Base-by-base conservation (phyloP, 129 eudicot species). In the Sambucus nigra region DNA sequence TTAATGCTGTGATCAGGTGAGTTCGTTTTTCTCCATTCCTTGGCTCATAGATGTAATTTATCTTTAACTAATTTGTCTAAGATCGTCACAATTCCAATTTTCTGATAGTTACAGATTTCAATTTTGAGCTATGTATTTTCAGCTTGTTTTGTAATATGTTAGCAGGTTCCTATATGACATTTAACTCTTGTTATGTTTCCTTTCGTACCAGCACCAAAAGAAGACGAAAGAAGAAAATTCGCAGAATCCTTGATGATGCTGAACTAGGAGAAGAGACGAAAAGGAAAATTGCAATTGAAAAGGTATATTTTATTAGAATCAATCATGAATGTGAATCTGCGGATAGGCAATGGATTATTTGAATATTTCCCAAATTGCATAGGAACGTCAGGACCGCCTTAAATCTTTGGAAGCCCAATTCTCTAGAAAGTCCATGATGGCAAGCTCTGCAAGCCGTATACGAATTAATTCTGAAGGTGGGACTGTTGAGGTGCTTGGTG, bases 361-460 rank as follows among this genome's bases (percentile, higher is more conserved):
- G n/a, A 26, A 13, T 11, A 47, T 17, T 60, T 51, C 52, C 14
- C 17, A 18, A 5, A 55, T 26, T 49, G 15, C 63, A 27, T 67
- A 92, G 99, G 99, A 92, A 56, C 99, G 99, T 24, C 99, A 86
- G 69, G 96, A 82, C 49, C 91, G 99, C 29, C 91, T 92, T 20
- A 83, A 86, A 56, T 80, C 84, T 47, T 66, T 91, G 64, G 87
- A 77, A 66, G 94, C 94, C 41, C 79, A 84, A 51, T 70, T 82
- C 52, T 74, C 95, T 32, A 29, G 69, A 47, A 91, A 74, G 50
- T 71, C 99, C 59, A 69, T 67, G 68, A 44, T 55, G 63, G 61
- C 63, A 48, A 75, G 29, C 56, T 69, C 82, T 69, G 45, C 61
- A 38, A 61, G 65, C 46, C 65, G 42, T 51, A 70, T 32, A 56